A percentile compares a stretch with the other conserved stretches of the same genome.
phyloP scores from a whole-genome alignment of 2,329 filamentous ascomycete genomes.

The Ophiostoma piceae region DNA sequence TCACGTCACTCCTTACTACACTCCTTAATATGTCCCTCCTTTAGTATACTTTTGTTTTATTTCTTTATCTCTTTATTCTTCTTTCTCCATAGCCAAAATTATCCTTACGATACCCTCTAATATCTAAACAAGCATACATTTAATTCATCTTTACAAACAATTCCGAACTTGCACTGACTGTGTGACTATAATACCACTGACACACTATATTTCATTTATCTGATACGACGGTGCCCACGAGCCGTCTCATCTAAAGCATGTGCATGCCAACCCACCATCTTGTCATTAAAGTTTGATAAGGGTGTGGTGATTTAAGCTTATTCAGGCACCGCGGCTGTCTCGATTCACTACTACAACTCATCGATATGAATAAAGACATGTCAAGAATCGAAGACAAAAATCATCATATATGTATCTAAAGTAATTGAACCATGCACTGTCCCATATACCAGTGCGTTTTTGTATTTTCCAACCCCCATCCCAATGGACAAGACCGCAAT shows the following conservation, averaged over 20 bases:
- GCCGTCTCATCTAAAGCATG: too few relatives aligned
- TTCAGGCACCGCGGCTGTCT: too few relatives aligned
- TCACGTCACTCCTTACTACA: background rate
- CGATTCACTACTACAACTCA: too few relatives aligned
- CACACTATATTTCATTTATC: background rate
- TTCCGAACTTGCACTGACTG: background rate
- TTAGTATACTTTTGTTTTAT: background rate
- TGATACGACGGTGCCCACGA: too few relatives aligned
- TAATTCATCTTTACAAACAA: background rate
- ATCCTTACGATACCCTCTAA: conserved; percentile 9
- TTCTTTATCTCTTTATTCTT: background rate
- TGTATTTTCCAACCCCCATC: background rate
- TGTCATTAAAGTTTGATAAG: too few relatives aligned
- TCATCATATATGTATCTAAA: too few relatives aligned
- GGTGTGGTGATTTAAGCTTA: too few relatives aligned
- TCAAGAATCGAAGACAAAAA: too few relatives aligned
- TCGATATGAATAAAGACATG: too few relatives aligned
- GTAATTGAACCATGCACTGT: background rate
- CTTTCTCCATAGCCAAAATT: background rate
- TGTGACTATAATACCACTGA: too few relatives aligned
- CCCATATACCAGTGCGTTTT: conserved; percentile 10
- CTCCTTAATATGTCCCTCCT: background rate
- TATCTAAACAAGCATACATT: background rate
- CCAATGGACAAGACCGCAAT: background rate
- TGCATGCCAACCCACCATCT: too few relatives aligned